Percentiles rank a stretch among this genome's conserved stretches.
phyloP scores from a whole-genome alignment of 495 filamentous ascomycete genomes.

The Podospora sp. region DNA sequence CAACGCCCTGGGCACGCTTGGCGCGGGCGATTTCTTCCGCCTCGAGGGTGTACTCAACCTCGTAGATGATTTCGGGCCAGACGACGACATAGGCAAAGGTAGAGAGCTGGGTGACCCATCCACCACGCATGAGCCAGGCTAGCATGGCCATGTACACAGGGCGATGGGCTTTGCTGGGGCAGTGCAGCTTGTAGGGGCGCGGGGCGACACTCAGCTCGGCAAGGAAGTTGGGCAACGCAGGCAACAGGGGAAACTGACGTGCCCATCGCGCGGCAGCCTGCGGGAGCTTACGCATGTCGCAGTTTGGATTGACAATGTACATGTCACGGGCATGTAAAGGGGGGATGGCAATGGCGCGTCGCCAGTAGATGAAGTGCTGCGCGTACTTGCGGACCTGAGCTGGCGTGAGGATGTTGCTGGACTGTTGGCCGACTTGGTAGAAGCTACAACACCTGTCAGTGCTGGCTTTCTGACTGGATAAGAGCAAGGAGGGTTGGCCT shows the following conservation, averaged over 20 bases:
- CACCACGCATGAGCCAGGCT: slow-evolving; percentile 86
- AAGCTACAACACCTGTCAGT: slow-evolving; percentile 48
- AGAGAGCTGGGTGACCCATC: slow-evolving; percentile 89
- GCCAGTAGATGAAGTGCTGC: slow-evolving; percentile 92
- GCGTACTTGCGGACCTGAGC: slow-evolving; percentile 81
- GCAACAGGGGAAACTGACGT: slow-evolving; percentile 75
- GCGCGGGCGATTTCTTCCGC: slow-evolving; percentile 48
- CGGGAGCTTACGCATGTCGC: slow-evolving; percentile 73
- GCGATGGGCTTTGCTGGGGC: slow-evolving; percentile 87
- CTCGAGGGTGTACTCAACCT: slow-evolving; percentile 60
- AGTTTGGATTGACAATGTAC: slow-evolving; percentile 93
- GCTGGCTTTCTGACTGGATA: not conserved
- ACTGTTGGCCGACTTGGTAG: slow-evolving; percentile 69
- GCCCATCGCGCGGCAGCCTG: slow-evolving; percentile 73
- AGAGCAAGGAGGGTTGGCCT: slow-evolving; percentile 23
- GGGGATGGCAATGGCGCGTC: slow-evolving; percentile 86
- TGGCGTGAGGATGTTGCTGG: slow-evolving; percentile 68
- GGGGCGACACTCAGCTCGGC: slow-evolving; percentile 74
- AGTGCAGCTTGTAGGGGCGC: slow-evolving; percentile 75
- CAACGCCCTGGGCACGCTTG: slow-evolving; percentile 28
- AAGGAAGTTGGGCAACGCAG: slow-evolving; percentile 81
- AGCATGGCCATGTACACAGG: slow-evolving; percentile 84
- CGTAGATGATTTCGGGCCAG: slow-evolving; percentile 62
- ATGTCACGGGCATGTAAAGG: slow-evolving; percentile 86
- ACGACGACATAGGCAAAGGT: slow-evolving; percentile 82